Evolutionary conservation across 2,329 filamentous ascomycete genomes (phyloP), one percentile per base, ranked within the genome.

Genomic region (Aspergillus proliferans): DNA sequence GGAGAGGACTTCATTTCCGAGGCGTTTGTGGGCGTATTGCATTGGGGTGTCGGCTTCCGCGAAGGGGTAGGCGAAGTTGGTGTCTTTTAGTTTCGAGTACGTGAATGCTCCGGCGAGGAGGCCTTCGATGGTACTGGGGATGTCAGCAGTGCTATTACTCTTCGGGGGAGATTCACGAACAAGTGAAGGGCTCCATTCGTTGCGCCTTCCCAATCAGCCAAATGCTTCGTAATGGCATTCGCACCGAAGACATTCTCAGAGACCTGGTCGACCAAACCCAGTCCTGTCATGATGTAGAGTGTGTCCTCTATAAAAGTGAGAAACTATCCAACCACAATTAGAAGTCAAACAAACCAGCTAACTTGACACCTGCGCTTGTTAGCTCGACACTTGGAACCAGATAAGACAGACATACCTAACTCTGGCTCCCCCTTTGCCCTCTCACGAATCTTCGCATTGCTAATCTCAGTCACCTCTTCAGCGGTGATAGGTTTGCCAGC

Each of bases 111-210:
- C 60, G 0, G 63, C 63, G 40, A 69, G 59, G 24, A 71, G 50
- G 1, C 58, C 63, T 47, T 71, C 68, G 2, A 66, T 69, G 2
- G 68, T 63, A 41, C 66, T 66, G 43, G 15, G 6, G 22, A 22
- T 2, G 12, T 55, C 6, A 46, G 45, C 33, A 12, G n/a, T 24
- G n/a, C 1, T n/a, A 26, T 30, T 6, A 4, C 4, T 7, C 26
- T 2, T 3, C 9, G 21, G 19, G 19, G 7, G 1, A 45, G 8
- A 8, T 14, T 8, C 24, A 52, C 63, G 48, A 43, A 68, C 67
- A 70, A 70, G 47, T 71, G 68, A 33, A 70, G 45, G 22, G 63
- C 66, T 10, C 68, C 68, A 56, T 70, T 63, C 43, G 64, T 60
- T 2, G 67, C 58, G 0, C 66, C 68, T 0, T 67, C 66, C 50